A percentile compares a stretch with the other conserved stretches of the same genome.
Conservation (phyloP, 441 rosid genomes). For the Gossypium gossypioides region DNA sequence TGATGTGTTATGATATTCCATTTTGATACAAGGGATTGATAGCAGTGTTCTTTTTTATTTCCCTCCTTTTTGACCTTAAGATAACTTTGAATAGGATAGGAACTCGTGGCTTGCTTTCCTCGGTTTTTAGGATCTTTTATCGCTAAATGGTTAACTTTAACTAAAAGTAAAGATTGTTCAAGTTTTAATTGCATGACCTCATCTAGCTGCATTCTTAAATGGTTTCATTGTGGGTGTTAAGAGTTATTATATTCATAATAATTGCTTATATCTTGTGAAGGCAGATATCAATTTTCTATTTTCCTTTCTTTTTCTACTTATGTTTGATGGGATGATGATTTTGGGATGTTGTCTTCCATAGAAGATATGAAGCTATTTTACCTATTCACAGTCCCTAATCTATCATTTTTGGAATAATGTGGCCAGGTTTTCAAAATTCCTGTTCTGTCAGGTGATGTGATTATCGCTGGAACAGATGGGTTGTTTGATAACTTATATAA, state of each 20-base stretch:
- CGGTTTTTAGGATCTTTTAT: not conserved
- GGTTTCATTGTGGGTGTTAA: not conserved
- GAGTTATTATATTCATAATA: not conserved
- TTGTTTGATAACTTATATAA: conserved; percentile 79
- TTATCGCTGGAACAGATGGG: conserved; percentile 90
- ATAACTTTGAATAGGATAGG: not conserved
- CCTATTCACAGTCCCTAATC: not conserved
- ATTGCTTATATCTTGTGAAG: not conserved
- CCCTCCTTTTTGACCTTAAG: not conserved
- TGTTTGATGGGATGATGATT: not conserved
- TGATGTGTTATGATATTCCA: not conserved
- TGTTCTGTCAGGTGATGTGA: conserved; percentile 70
- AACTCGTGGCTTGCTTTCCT: not conserved
- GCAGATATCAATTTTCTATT: not conserved
- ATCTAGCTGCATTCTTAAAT: not conserved
- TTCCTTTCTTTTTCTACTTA: not conserved
- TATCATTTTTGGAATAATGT: not conserved
- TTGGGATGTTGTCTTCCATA: not conserved
- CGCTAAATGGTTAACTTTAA: not conserved
- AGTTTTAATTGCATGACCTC: not conserved
- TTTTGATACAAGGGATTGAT: not conserved
- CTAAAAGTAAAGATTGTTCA: not conserved
- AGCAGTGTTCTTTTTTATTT: not conserved
- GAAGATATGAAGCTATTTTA: not conserved
- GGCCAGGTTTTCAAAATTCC: conserved; percentile 67